A percentile compares a stretch with the other conserved stretches of the same genome.
Conservation (phyloP, 2,329 filamentous ascomycete genomes). For the Lithohypha guttulata region DNA sequence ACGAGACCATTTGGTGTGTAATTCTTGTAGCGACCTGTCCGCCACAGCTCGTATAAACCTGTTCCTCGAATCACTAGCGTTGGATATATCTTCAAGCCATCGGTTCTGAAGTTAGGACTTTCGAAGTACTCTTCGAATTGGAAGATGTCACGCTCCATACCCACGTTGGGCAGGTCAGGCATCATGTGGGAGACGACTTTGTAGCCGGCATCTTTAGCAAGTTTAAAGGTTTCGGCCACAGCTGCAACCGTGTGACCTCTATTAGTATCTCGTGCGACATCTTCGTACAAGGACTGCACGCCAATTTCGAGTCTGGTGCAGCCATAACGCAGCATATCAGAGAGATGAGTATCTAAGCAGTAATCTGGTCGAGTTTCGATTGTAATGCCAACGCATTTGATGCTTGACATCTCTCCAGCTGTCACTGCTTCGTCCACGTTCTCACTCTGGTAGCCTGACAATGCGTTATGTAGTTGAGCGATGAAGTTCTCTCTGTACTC, state of each 20-base stretch:
- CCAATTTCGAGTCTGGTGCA: slow-evolving; percentile 91
- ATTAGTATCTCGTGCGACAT: slow-evolving; percentile 96
- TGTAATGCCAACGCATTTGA: slow-evolving; percentile 96
- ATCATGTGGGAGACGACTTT: slow-evolving; percentile 99
- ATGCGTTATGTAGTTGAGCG: slow-evolving; percentile 86
- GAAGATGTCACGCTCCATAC: slow-evolving; percentile 93
- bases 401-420: slow-evolving; percentile 89
- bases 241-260: slow-evolving; percentile 90
- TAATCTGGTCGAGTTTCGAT: slow-evolving; percentile 97
- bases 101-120: slow-evolving; percentile 88
- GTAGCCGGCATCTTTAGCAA: slow-evolving; percentile 97
- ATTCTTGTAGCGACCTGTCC: slow-evolving; percentile 93
- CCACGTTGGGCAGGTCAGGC: slow-evolving; percentile 95
- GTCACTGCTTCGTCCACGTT: slow-evolving; percentile 93
- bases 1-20: slow-evolving; percentile 96
- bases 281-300: slow-evolving; percentile 93
- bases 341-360: slow-evolving; percentile 88
- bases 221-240: slow-evolving; percentile 89
- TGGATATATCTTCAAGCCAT: slow-evolving; percentile 95
- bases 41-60: slow-evolving; percentile 92
- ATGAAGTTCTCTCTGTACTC: slow-evolving; percentile 91
- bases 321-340: slow-evolving; percentile 93
- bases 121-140: slow-evolving; percentile 98
- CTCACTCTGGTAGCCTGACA: slow-evolving; percentile 88
- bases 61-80: slow-evolving; percentile 95